A percentile compares a stretch with the other conserved stretches of the same genome.
These are phyloP conservation scores for Phytophthora rubi DNA, from an alignment of 352 stramenopile genomes.

Conservation along the genomic window DNA sequence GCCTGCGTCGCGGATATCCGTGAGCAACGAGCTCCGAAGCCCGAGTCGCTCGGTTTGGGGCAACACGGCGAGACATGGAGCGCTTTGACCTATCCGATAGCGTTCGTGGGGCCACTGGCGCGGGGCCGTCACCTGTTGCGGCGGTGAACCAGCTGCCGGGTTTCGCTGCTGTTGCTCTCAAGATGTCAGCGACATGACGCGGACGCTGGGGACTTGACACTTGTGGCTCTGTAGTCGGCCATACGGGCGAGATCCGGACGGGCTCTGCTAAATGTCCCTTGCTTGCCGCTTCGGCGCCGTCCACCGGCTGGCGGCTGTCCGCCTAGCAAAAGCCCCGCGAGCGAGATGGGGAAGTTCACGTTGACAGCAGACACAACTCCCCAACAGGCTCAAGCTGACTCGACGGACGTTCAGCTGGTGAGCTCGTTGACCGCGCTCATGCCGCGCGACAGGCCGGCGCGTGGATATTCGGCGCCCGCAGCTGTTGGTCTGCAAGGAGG, in stretches of 20 bases:
- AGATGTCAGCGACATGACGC: constrained; percentile 44
- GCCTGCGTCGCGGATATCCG: constrained; percentile 10
- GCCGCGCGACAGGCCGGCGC: constrained; percentile 22
- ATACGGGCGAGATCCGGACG: constrained; percentile 30
- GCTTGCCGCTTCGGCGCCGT: constrained; percentile 28
- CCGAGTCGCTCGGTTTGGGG: constrained; percentile 8
- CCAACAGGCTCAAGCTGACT: constrained; percentile 21
- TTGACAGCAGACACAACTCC: constrained; percentile 18
- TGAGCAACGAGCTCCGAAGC: constrained; percentile 1
- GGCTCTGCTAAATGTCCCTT: constrained; percentile 43
- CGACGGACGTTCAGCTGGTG: constrained; percentile 25
- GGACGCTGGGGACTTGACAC: constrained; percentile 27
- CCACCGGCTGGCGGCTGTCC: constrained; percentile 21
- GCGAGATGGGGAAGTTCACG: constrained; percentile 20
- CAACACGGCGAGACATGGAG: constrained; percentile 25
- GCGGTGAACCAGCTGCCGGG: constrained; percentile 13
- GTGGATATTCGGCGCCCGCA: constrained; percentile 28
- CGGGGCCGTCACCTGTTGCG: constrained; percentile 19
- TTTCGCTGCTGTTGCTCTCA: constrained; percentile 29
- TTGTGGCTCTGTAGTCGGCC: constrained; percentile 32
- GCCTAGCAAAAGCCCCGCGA: constrained; percentile 27
- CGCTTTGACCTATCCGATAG: constrained; percentile 7
- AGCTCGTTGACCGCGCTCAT: constrained; percentile 26
- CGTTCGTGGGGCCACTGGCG: constrained; percentile 6
- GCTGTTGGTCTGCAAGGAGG: constrained; percentile 28